Percentiles rank a stretch among this genome's conserved stretches.
Conservation (phyloP, 768 basidiomycete species). For the Leccinum subtestaceum region DNA sequence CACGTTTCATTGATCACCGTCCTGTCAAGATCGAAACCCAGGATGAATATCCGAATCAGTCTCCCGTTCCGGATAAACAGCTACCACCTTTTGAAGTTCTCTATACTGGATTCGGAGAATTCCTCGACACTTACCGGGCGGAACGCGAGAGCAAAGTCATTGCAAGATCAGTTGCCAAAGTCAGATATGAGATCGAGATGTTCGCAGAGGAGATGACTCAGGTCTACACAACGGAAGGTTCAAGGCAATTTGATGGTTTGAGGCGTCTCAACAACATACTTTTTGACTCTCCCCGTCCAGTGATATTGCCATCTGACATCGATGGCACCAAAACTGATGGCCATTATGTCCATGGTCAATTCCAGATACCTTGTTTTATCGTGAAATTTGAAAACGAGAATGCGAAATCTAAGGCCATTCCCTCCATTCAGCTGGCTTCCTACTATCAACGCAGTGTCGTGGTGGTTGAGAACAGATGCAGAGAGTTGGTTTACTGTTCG, state of each 20-base stretch:
- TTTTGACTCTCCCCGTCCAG: not conserved
- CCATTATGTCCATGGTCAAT: not conserved
- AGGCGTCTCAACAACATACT: not conserved
- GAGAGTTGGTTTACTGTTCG: not conserved
- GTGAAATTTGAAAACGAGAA: not conserved
- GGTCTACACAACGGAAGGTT: not conserved
- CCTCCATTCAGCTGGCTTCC: not conserved
- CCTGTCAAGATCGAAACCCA: not conserved
- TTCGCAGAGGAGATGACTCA: not conserved
- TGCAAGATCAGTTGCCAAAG: not conserved
- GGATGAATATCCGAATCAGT: not conserved
- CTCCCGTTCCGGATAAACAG: not conserved
- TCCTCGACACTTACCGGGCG: not conserved
- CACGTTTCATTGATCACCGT: not conserved
- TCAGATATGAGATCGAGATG: not conserved
- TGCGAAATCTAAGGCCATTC: not conserved
- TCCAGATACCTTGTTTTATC: not conserved
- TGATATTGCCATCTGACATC: not conserved
- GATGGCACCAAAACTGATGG: not conserved
- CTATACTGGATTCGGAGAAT: not conserved
- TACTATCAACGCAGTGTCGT: not conserved
- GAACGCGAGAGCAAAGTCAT: not conserved
- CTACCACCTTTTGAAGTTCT: not conserved
- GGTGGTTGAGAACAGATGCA: too few relatives aligned
- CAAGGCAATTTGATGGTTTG: not conserved